Evolutionary conservation across 2,329 filamentous ascomycete genomes (phyloP), one percentile per base, ranked within the genome.

Genomic region (Colletotrichum sp.): DNA sequence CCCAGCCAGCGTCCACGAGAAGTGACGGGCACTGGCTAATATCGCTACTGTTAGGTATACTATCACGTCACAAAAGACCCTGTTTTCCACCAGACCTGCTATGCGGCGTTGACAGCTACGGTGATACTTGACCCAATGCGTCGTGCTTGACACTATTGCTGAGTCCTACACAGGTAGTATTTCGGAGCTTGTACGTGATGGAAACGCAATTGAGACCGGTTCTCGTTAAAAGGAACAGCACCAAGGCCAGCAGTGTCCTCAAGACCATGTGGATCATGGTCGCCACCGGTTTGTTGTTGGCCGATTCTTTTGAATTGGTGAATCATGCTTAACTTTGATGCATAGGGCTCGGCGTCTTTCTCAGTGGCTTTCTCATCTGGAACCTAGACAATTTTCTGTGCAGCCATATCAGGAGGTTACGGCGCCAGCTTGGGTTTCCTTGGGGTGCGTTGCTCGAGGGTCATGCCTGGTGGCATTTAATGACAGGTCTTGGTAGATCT

Each of bases 1-100:
- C 2, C 2, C 57, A 64, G 26, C 61, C 4, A 55, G 21, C 28
- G 13, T 48, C 36, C 61, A 16, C 34, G 39, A 39, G 60, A 32
- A 13, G 60, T 30, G 32, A 32, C n/a, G 59, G 32, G 66, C 59
- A 16, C 14, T 18, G 32, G 26, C 43, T 74, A n/a, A 74, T 30
- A 12, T 7, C 26, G 60, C 14, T 13, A 3, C 10, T 6, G 18
- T 9, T n/a, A 72, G 72, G 66, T 83, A 5, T 87, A 86, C 83
- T 98, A 98, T 84, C 94, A 96, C 81, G 92, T 95, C 77, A 92
- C 96, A 18, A 95, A 96, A 82, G 93, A 98, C 78, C 95, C 95
- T 0, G 87, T 91, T 2, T 98, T 98, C 83, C 95, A 98, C 84
- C 95, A 98, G 82, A 93, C 92, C 76, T 93, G 93, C 6, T 98